Conservation (phyloP, 2,329 filamentous ascomycete genomes). For the Magnaporthiopsis incrustans region DNA sequence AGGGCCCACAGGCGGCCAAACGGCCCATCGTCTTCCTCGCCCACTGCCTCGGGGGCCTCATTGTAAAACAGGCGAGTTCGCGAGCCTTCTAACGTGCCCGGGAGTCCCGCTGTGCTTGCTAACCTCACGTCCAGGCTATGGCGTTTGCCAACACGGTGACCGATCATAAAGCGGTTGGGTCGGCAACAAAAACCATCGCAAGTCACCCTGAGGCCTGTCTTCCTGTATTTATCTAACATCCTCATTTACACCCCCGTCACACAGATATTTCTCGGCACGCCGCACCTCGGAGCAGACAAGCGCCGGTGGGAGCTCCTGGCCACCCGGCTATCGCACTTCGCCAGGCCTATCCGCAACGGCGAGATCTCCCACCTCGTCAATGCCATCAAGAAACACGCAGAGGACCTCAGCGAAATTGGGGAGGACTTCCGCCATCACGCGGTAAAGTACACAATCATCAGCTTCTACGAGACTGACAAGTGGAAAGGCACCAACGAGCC, state of each 20-base stretch:
- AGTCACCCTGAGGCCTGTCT: neutral
- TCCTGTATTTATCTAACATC: neutral
- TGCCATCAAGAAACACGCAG: slow-evolving; percentile 1
- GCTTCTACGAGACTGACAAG: slow-evolving; percentile 5
- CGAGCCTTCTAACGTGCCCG: slow-evolving; percentile 1
- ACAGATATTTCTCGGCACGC: slow-evolving; percentile 11
- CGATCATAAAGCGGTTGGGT: slow-evolving; percentile 1
- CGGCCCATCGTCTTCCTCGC: slow-evolving; percentile 9
- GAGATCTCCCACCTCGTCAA: slow-evolving; percentile 4
- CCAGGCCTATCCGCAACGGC: neutral
- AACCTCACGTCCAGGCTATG: too few species aligned
- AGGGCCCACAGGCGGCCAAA: neutral
- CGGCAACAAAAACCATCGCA: slow-evolving; percentile 6
- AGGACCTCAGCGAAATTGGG: slow-evolving; percentile 3
- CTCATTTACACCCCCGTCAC: neutral
- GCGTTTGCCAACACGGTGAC: neutral
- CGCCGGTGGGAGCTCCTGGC: slow-evolving; percentile 9
- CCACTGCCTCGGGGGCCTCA: slow-evolving; percentile 11
- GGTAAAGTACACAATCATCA: slow-evolving; percentile 1
- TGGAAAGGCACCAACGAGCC: too few species aligned
- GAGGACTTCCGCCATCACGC: slow-evolving; percentile 9
- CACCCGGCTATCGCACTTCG: neutral
- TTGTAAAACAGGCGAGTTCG: slow-evolving; percentile 8
- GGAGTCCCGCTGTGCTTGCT: too few species aligned
- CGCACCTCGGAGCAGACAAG: slow-evolving; percentile 5